Evolutionary conservation across 805 yeast species (phyloP).

Genomic region (Saturnispora serradocipensis): DNA sequence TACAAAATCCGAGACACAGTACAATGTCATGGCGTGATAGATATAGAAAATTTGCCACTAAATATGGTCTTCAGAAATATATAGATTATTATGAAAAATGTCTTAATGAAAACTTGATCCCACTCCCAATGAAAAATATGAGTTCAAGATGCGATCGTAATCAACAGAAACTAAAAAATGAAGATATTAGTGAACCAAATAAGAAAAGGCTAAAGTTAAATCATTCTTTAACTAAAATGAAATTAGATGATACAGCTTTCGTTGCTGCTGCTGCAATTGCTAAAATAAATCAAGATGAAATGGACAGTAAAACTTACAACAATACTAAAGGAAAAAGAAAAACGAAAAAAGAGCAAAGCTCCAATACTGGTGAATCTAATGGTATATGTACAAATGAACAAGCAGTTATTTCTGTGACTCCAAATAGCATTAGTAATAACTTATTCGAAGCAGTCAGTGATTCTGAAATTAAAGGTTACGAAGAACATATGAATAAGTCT

Average conservation of each 20-base stretch:
- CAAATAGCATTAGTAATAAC: conserved; percentile 7
- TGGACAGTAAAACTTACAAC: neutral
- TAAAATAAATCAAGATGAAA: neutral
- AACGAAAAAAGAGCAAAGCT: neutral
- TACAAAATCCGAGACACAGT: conserved; percentile 43
- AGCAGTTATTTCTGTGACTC: neutral
- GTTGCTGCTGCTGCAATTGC: conserved; percentile 4
- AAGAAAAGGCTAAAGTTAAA: conserved; percentile 3
- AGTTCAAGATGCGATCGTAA: conserved; percentile 36
- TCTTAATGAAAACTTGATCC: conserved; percentile 29
- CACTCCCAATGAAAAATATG: conserved; percentile 50
- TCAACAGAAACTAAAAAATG: conserved; percentile 7
- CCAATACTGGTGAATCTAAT: neutral
- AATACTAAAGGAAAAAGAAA: neutral
- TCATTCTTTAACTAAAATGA: conserved; percentile 3
- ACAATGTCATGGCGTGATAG: conserved; percentile 77
- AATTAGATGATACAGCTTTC: neutral
- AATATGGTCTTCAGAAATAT: conserved; percentile 53
- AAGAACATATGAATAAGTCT: neutral
- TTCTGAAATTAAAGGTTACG: conserved; percentile 21
- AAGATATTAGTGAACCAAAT: conserved; percentile 1
- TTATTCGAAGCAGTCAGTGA: conserved; percentile 26
- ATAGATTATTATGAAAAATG: conserved; percentile 42
- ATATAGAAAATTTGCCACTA: conserved; percentile 57
- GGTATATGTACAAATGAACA: neutral